These are phyloP conservation scores for Hansenula sp. DNA, from an alignment of 1,139 yeast genomes.

Conservation along the genomic window DNA sequence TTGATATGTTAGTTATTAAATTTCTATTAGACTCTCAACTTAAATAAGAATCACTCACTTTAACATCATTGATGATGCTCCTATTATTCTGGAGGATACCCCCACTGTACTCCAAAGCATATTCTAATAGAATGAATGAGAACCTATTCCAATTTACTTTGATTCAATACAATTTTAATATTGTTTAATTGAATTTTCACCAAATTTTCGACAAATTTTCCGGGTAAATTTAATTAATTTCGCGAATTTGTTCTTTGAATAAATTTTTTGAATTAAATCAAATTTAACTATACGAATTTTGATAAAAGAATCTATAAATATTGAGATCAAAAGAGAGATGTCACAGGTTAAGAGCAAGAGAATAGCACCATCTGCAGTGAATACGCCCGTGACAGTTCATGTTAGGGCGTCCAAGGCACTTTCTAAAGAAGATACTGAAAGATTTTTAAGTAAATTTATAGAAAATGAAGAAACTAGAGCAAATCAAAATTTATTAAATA, in stretches of 20 bases:
- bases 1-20: slow-evolving; percentile 1
- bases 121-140: background rate
- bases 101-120: background rate
- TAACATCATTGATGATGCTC: slow-evolving; percentile 1
- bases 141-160: too few species aligned
- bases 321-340: background rate
- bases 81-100: background rate
- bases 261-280: too few species aligned
- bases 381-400: slow-evolving; percentile 45
- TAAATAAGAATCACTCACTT: background rate
- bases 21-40: too few species aligned
- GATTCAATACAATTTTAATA: background rate
- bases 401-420: slow-evolving; percentile 29
- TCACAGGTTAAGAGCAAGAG: slow-evolving; percentile 25
- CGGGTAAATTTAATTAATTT: slow-evolving; percentile 1
- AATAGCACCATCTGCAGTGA: slow-evolving; percentile 42
- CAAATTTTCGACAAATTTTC: background rate
- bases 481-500: slow-evolving; percentile 7
- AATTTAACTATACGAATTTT: background rate
- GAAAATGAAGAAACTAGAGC: slow-evolving; percentile 26
- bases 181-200: background rate
- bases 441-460: slow-evolving; percentile 42
- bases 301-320: background rate
- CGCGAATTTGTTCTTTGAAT: too few species aligned
- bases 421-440: slow-evolving; percentile 39